phyloP scores from a whole-genome alignment of 352 stramenopile genomes.

The Nannochloropsis limnetica region DNA sequence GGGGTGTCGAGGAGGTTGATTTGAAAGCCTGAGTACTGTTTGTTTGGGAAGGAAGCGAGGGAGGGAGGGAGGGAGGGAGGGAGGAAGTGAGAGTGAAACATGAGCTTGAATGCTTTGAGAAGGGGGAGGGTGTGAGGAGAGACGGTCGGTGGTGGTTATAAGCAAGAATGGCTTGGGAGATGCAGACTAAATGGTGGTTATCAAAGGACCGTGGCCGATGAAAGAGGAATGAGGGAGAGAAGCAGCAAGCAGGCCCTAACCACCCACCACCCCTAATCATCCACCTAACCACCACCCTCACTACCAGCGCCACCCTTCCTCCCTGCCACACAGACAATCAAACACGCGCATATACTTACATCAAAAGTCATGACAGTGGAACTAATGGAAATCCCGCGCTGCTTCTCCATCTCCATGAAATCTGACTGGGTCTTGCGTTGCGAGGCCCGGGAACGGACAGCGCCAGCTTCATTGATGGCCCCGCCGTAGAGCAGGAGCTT shows the following conservation, averaged over 20 bases:
- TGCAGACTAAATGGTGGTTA: no score
- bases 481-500: slow-evolving; percentile 71
- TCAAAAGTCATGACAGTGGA: slow-evolving; percentile 72
- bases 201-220: no score
- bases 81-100: no score
- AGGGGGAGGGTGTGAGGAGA: no score
- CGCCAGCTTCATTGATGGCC: slow-evolving; percentile 61
- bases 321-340: neutral
- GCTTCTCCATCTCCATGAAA: slow-evolving; percentile 74
- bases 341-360: neutral
- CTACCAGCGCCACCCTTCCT: no score
- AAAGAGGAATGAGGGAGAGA: no score
- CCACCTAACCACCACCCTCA: neutral
- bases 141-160: no score
- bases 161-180: no score
- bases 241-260: no score
- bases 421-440: slow-evolving; percentile 66
- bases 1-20: slow-evolving; percentile 71
- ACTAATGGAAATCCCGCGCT: slow-evolving; percentile 70
- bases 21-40: slow-evolving; percentile 56
- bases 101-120: no score
- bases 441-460: slow-evolving; percentile 66
- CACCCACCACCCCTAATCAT: neutral
- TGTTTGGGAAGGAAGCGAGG: neutral
- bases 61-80: neutral